A percentile compares a stretch with the other conserved stretches of the same genome.
Conservation (phyloP, 2,329 filamentous ascomycete genomes). For the Aplosporella prunicola region DNA sequence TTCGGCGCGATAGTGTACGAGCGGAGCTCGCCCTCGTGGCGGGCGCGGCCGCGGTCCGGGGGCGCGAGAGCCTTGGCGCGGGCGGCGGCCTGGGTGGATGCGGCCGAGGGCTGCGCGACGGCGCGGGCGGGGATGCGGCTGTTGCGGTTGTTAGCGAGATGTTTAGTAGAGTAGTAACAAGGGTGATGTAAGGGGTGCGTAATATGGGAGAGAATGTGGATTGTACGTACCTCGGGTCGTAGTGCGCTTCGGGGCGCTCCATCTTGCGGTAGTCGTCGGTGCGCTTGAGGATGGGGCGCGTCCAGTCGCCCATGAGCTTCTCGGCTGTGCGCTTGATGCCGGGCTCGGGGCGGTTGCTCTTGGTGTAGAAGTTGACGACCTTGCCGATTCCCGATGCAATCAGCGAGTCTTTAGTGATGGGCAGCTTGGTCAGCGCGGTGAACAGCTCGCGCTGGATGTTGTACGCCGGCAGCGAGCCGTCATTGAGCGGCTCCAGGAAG, state of each 20-base stretch:
- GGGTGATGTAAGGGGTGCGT: not conserved
- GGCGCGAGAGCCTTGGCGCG: constrained; percentile 26
- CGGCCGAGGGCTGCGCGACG: constrained; percentile 18
- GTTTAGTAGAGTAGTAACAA: not conserved
- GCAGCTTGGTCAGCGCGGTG: constrained; percentile 65
- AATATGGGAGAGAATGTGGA: constrained; percentile 8
- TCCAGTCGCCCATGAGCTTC: constrained; percentile 90
- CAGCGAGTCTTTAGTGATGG: constrained; percentile 83
- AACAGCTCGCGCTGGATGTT: constrained; percentile 96
- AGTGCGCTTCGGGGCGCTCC: constrained; percentile 48
- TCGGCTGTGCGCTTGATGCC: constrained; percentile 91
- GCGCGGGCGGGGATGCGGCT: constrained; percentile 22
- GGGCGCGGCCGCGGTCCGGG: constrained; percentile 45
- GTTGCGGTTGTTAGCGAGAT: constrained; percentile 14
- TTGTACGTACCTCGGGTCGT: constrained; percentile 48
- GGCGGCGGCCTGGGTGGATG: constrained; percentile 22
- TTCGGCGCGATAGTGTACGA: constrained; percentile 56
- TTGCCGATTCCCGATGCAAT: constrained; percentile 91
- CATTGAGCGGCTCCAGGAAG: constrained; percentile 91
- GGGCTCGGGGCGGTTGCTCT: constrained; percentile 80
- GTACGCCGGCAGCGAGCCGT: constrained; percentile 89
- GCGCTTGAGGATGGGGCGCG: constrained; percentile 82
- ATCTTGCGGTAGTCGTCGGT: constrained; percentile 96
- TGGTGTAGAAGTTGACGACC: constrained; percentile 93
- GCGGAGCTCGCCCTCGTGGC: constrained; percentile 48